Base-by-base conservation (phyloP, 768 basidiomycete species). In the Mycena filopes region DNA sequence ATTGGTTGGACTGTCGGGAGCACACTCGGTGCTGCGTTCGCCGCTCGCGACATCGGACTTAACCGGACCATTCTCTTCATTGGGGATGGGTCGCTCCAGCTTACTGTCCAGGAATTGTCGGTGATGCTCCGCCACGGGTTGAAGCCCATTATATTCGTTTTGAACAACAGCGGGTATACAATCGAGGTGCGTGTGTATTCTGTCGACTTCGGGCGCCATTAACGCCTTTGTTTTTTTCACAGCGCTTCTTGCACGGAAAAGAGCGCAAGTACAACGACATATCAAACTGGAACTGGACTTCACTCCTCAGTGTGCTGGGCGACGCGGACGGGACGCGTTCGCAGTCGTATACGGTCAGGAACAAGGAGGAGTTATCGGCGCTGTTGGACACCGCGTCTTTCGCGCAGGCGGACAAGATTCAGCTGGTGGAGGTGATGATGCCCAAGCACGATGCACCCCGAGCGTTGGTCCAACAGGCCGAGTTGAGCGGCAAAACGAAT, bases 1-100 rank as follows among this genome's bases (percentile, higher is more conserved):
- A 98, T 98, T 69, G 96, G 96, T 0, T 98, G 91, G 90, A 88
- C 91, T 20, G 87, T 92, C 42, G 93, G 94, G 80, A 86, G 86
- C 47, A 84, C 86, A 20, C 84, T 96, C 0, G 95, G 95, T 33
- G 91, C 90, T 8, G 91, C 93, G 4, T 80, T 96, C 33, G 96
- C 92, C 3, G 95, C 90, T 2, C 80, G 83, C 42, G 93, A 96
- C 50, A 71, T 79, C 12, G 79, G 81, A 6, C 78, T 87, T 43
- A 82, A 87, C 5, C 81, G 96, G 42, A 89, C 91, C 1, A 89
- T 98, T 45, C 79, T 96, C 45, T 96, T 97, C 76, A 82, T 93
- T 4, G 95, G 96, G 8, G 93, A 95, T 70, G 94, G 94, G 16
- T 90, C 89, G 74, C 75, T 94, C 87, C 92, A 94, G 79, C 78